These are phyloP conservation scores for Hortiboletus campestris DNA, from an alignment of 768 basidiomycete species.

Conservation along the genomic window DNA sequence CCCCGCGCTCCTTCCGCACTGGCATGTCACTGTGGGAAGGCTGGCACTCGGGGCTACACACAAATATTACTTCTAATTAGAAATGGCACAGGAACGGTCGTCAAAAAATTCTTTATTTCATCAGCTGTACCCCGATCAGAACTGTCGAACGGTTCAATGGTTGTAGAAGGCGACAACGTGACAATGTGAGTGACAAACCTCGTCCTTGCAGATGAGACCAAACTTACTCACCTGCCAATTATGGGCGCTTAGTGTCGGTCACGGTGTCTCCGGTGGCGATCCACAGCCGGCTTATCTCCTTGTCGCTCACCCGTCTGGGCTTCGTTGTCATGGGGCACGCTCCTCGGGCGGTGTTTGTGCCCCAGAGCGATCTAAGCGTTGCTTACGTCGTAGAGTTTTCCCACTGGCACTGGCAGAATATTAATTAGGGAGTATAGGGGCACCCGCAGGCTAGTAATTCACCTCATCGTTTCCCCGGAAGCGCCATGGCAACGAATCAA, in stretches of 20 bases:
- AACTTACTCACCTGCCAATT: constrained; percentile 11
- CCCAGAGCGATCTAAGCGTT: background rate
- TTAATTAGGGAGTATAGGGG: background rate
- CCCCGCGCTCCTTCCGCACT: too few relatives aligned
- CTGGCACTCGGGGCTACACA: background rate
- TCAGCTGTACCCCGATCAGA: background rate
- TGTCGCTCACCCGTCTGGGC: too few relatives aligned
- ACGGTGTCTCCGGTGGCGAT: constrained; percentile 2
- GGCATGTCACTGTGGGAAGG: too few relatives aligned
- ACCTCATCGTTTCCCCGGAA: background rate
- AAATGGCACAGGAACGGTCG: background rate
- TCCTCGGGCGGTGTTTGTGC: background rate
- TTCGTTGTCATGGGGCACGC: background rate
- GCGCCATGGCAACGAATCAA: constrained; percentile 18
- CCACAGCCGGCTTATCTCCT: background rate
- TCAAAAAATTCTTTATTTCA: background rate
- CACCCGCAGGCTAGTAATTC: too few relatives aligned
- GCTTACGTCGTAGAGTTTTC: background rate
- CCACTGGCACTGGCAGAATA: background rate
- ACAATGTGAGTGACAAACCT: background rate
- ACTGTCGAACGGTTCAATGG: background rate
- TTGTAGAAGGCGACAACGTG: background rate
- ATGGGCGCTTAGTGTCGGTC: background rate
- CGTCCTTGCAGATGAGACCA: background rate
- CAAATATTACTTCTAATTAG: background rate